Evolutionary conservation across 345 rosid species (phyloP).

Genomic region (Arabidopsis arenosa): DNA sequence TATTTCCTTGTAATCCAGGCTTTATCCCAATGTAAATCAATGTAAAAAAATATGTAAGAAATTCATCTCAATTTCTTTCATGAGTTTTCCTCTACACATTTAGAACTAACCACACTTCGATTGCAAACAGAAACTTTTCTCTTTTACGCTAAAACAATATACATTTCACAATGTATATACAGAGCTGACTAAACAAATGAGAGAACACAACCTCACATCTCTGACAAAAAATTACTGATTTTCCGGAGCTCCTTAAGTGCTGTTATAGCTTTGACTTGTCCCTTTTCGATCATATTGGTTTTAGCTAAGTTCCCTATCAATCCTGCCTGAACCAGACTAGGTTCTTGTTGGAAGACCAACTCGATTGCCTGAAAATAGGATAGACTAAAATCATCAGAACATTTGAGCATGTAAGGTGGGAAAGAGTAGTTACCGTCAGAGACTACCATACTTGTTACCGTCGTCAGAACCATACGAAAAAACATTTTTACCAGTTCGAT

Average conservation of each 20-base stretch:
- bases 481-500: neutral
- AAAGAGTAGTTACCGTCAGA: neutral
- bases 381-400: slow-evolving; percentile 12
- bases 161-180: slow-evolving; percentile 50
- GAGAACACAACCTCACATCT: slow-evolving; percentile 54
- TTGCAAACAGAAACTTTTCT: neutral
- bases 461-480: neutral
- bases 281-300: slow-evolving; percentile 65
- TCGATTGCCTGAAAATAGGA: slow-evolving; percentile 64
- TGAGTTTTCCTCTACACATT: too few relatives aligned
- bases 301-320: slow-evolving; percentile 64
- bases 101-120: neutral
- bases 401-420: neutral
- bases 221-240: slow-evolving; percentile 79
- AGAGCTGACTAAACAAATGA: slow-evolving; percentile 9
- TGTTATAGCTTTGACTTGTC: slow-evolving; percentile 72
- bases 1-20: too few relatives aligned
- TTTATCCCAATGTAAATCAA: too few relatives aligned
- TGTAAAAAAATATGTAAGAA: too few relatives aligned
- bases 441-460: neutral
- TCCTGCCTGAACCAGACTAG: slow-evolving; percentile 57
- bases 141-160: slow-evolving; percentile 51
- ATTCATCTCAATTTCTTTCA: too few relatives aligned
- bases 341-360: slow-evolving; percentile 79
- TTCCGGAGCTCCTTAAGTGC: slow-evolving; percentile 87